Percentiles rank a stretch among this genome's conserved stretches.
These are phyloP conservation scores for Lepidopterella palustris DNA, from an alignment of 495 filamentous ascomycete genomes.

Conservation along the genomic window DNA sequence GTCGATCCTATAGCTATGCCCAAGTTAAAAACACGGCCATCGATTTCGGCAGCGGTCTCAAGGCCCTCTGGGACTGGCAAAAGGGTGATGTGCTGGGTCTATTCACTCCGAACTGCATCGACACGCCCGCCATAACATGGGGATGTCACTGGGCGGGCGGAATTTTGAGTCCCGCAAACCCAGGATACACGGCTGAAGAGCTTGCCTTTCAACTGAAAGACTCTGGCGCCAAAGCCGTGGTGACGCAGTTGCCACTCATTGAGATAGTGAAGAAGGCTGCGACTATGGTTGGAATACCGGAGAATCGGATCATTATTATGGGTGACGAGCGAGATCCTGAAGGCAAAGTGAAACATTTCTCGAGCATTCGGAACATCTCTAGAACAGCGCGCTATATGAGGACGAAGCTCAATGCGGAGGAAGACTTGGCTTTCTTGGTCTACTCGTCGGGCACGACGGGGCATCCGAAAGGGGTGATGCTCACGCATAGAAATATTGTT, in stretches of 20 bases:
- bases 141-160: constrained; percentile 83
- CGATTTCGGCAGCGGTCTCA: constrained; percentile 75
- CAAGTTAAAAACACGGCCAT: constrained; percentile 57
- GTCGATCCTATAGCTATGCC: constrained; percentile 67
- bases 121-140: constrained; percentile 54
- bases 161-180: constrained; percentile 75
- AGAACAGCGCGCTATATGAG: constrained; percentile 44
- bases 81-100: constrained; percentile 56
- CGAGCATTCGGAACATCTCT: constrained; percentile 56
- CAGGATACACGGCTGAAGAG: constrained; percentile 78
- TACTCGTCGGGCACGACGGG: constrained; percentile 92
- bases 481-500: constrained; percentile 76
- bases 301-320: constrained; percentile 65
- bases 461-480: constrained; percentile 86
- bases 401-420: constrained; percentile 46
- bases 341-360: constrained; percentile 66
- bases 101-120: constrained; percentile 39
- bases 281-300: constrained; percentile 56
- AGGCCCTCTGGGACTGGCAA: constrained; percentile 65
- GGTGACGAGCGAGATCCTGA: constrained; percentile 63
- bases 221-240: constrained; percentile 66
- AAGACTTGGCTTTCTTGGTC: constrained; percentile 62
- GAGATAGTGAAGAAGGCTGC: constrained; percentile 60
- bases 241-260: constrained; percentile 62
- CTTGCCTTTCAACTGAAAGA: constrained; percentile 83